A percentile compares a stretch with the other conserved stretches of the same genome.
Evolutionary conservation across 257 asterid species (phyloP).

Genomic region (Solanum peruvianum): DNA sequence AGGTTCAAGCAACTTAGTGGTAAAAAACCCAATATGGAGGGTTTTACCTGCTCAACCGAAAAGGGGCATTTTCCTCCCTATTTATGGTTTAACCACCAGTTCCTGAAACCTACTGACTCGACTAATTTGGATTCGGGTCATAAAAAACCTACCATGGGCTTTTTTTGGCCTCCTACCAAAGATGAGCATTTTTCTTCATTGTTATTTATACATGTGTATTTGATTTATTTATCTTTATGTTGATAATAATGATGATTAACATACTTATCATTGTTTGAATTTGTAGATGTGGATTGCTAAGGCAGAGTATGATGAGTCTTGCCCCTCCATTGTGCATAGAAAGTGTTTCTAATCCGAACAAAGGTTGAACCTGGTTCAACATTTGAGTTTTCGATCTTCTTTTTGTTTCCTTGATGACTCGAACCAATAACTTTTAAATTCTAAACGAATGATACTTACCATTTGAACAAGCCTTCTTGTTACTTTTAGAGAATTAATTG

Average conservation of each 20-base stretch:
- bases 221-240: neutral
- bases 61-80: neutral
- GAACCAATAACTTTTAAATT: neutral
- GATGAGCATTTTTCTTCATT: too few species aligned
- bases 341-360: neutral
- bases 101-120: neutral
- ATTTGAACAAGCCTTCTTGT: neutral
- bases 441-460: neutral
- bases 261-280: neutral
- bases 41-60: neutral
- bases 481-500: neutral
- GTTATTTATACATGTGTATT: neutral
- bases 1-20: neutral
- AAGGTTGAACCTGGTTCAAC: neutral
- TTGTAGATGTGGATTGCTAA: neutral
- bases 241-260: neutral
- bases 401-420: neutral
- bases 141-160: neutral
- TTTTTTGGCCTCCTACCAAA: neutral
- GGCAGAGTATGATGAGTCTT: neutral
- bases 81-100: neutral
- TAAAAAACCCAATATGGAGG: neutral
- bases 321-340: conserved; percentile 1
- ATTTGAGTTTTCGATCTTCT: neutral
- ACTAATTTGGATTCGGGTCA: neutral